These are phyloP conservation scores for Vitis riparia DNA, from an alignment of 164 flowering plant genomes.

Conservation along the genomic window DNA sequence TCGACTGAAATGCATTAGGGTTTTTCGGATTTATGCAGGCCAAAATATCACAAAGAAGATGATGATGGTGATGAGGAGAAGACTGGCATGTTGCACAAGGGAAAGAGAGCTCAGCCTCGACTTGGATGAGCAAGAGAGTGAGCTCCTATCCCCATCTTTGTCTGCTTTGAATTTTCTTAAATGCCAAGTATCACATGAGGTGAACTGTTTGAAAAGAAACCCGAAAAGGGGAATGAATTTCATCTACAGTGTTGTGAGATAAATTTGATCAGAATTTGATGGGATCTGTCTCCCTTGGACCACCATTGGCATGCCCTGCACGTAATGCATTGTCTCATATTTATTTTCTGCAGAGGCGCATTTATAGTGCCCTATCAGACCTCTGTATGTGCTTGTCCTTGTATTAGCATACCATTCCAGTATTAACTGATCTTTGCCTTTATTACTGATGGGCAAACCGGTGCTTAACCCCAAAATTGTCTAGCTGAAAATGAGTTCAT, in stretches of 20 bases:
- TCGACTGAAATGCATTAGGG: too few species aligned
- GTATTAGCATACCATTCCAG: too few species aligned
- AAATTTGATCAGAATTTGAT: too few species aligned
- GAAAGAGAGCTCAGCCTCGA: slow-evolving; percentile 66
- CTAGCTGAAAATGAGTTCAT: too few species aligned
- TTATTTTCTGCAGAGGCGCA: neutral
- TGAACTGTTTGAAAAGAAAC: too few species aligned
- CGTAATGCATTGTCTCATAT: neutral
- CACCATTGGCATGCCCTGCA: neutral
- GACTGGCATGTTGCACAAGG: slow-evolving; percentile 66
- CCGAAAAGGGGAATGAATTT: too few species aligned
- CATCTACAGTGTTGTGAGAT: too few species aligned
- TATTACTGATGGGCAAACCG: too few species aligned
- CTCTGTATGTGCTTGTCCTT: neutral
- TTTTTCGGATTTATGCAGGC: too few species aligned
- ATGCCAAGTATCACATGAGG: neutral
- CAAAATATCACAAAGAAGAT: slow-evolving; percentile 1
- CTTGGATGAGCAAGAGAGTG: slow-evolving; percentile 80
- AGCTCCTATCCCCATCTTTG: slow-evolving; percentile 17
- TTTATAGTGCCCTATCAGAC: neutral
- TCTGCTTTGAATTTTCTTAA: neutral
- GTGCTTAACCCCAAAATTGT: too few species aligned
- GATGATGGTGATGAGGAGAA: slow-evolving; percentile 48
- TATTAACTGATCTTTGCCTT: too few species aligned
- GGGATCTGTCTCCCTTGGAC: neutral